Evolutionary conservation across 2,329 filamentous ascomycete genomes (phyloP), one percentile per base, ranked within the genome.

Genomic region (Ceratocystiopsis sp.): DNA sequence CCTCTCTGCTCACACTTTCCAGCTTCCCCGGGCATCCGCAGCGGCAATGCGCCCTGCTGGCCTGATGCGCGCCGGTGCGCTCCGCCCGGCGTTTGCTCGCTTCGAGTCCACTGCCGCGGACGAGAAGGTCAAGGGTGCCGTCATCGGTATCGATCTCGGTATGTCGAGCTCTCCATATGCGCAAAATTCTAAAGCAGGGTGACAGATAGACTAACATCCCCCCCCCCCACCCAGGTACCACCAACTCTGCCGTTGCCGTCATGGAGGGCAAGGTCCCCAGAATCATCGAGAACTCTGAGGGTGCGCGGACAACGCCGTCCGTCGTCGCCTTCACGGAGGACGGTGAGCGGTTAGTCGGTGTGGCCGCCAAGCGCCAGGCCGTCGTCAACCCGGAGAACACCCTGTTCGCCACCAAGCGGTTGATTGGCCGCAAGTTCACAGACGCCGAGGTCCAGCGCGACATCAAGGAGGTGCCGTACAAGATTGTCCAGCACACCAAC

Each of bases 331-430:
- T 96, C 64, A 80, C 87, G 52, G 81, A 93, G 68, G 86, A 94
- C 61, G 87, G 87, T 53, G 89, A 96, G 75, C 82, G 89, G 59
- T 74, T 96, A 50, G 89, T 96, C 53, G 89, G 89, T 81, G 86
- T 95, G 53, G 85, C 89, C 49, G 89, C 89, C 57, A 96, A 96
- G 78, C 86, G 87, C 60, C 89, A 96, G 70, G 89, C 87, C 51
- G 89, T 95, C 55, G 87, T 96, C 58, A 96, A 96, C 73, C 89
- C 89, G 48, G 87, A 95, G 67, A 95, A 95, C 73, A 96, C 89
- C 46, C 78, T 96, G 46, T 96, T 95, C 64, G 89, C 87, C 63
- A 95, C 89, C 53, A 96, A 96, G 80, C 85, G 89, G 76, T 78
- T 96, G 62, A 95, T 96, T 64, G 89, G 89, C 59, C 84, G 89